These are phyloP conservation scores for Macrophomina pseudophaseolina DNA, from an alignment of 2,329 filamentous ascomycete genomes.

Conservation along the genomic window DNA sequence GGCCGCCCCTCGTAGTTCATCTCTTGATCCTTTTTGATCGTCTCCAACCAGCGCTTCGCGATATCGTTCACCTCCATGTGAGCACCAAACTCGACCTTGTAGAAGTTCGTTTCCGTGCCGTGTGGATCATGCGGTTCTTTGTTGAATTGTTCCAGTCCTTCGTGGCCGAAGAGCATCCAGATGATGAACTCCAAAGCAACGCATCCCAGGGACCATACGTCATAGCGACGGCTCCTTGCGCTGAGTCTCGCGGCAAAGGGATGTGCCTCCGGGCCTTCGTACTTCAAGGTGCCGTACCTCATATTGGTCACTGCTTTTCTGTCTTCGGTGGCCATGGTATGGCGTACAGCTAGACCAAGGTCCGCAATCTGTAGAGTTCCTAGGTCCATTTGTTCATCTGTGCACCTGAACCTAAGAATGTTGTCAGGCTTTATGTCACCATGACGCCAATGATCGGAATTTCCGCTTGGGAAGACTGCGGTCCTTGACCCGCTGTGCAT, in stretches of 20 bases:
- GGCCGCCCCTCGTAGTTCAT: too few species aligned
- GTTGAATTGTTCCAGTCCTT: conserved; percentile 22
- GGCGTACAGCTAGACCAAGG: neutral
- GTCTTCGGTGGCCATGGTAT: neutral
- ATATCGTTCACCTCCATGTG: neutral
- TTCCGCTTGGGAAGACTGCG: neutral
- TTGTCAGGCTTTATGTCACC: neutral
- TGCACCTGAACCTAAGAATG: neutral
- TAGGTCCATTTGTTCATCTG: neutral
- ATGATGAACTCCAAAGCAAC: conserved; percentile 35
- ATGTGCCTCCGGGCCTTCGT: neutral
- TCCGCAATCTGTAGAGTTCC: conserved; percentile 1
- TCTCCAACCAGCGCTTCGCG: neutral
- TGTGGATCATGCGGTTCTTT: neutral
- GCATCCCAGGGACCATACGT: conserved; percentile 38
- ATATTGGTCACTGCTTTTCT: conserved; percentile 20
- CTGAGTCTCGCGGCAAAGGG: neutral
- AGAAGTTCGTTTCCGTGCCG: neutral
- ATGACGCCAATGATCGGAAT: neutral
- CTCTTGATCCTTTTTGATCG: neutral
- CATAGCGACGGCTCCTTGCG: conserved; percentile 32
- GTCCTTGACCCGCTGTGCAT: neutral
- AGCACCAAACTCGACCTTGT: neutral
- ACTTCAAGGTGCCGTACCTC: conserved; percentile 29
- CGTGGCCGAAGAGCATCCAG: conserved; percentile 34